Base-by-base conservation (phyloP, 2,329 filamentous ascomycete species). In the Hymenoscyphus infarciens region DNA sequence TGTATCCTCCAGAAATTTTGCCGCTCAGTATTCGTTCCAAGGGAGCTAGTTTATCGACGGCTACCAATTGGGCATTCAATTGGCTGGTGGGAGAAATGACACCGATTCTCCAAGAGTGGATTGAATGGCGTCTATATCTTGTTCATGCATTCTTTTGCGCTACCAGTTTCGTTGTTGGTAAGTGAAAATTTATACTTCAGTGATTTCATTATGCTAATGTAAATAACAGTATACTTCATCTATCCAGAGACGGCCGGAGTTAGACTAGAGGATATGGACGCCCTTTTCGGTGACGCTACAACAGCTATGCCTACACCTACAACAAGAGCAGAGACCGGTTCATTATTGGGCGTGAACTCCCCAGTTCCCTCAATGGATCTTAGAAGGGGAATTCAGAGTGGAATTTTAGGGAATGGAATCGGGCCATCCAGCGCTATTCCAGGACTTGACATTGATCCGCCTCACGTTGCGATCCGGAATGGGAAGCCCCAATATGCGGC, bases 1-100 rank as follows among this genome's bases (percentile, higher is more conserved):
- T 99, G 16, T 98, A 98, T 75, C 95, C 95, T 15, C 95, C 95
- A n/a, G 95, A 99, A 82, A 99, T 99, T 78, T 82, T 99, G 53
- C 95, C 95, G 4, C 82, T 99, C 64, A 97, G 92, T 80, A 97
- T 98, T 74, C 88, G 95, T 72, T 96, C 94, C 64, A 98, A 98
- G 81, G 95, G 95, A 65, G 94, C 95, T 60, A 97, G 92, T 83
- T 78, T 99, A 75, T 97, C 94, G 64, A 98, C 95, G 1, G 95
- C 95, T 19, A 88, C 93, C 35, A 99, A 99, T 75, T 99, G 95
- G 95, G 92, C 94, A 1, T 97, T 95, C 78, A 99, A 99, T 78
- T 99, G 92, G 90, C 81, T 98, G 29, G 95, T 98, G 3, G 95
- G 95, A 69, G 91, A 96, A 77, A 85, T 98, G 82, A 99, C 95